These are phyloP conservation scores for Corinectria fuckeliana DNA, from an alignment of 2,329 filamentous ascomycete species.

Conservation along the genomic window DNA sequence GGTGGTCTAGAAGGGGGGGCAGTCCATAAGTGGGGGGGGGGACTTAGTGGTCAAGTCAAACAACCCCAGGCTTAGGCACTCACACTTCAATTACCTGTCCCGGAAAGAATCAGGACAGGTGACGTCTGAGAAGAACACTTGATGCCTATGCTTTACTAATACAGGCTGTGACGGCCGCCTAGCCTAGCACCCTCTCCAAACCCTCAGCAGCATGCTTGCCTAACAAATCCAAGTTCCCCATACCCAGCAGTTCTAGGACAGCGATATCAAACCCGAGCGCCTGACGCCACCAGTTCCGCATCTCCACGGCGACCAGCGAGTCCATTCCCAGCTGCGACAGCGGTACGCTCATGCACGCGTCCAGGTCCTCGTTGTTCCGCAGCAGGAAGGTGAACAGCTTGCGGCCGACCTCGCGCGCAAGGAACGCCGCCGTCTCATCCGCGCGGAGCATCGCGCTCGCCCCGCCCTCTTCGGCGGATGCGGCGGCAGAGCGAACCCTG, in stretches of 20 bases:
- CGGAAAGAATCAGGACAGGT: no score
- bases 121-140: no score
- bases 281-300: constrained; percentile 33
- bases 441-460: neutral
- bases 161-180: no score
- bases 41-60: no score
- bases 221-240: constrained; percentile 7
- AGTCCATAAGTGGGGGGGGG: no score
- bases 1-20: no score
- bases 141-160: no score
- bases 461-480: neutral
- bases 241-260: constrained; percentile 27
- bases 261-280: constrained; percentile 29
- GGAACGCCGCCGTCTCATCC: neutral
- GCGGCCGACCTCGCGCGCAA: constrained; percentile 18
- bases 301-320: constrained; percentile 31
- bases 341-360: neutral
- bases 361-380: constrained; percentile 22
- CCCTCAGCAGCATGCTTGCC: constrained; percentile 1
- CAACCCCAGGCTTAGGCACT: no score
- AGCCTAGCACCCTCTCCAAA: neutral
- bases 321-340: constrained; percentile 27
- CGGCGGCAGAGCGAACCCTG: constrained; percentile 2
- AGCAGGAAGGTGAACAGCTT: constrained; percentile 24
- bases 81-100: no score